Conservation (phyloP, 768 basidiomycete genomes). For the Floccularia luteovirens region DNA sequence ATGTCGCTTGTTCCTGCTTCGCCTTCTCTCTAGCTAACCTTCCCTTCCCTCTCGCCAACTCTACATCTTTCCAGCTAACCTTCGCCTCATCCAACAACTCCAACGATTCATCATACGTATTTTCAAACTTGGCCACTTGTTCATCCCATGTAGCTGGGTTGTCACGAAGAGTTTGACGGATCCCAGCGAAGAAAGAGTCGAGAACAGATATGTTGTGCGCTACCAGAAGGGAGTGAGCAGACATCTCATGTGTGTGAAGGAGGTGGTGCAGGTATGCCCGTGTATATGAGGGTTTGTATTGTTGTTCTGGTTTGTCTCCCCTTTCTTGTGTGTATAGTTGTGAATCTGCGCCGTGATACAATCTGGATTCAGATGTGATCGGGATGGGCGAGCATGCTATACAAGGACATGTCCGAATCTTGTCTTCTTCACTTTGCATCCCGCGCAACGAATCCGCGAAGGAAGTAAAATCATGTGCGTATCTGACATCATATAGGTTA, state of each 20-base stretch:
- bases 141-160: constrained; percentile 18
- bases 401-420: constrained; percentile 35
- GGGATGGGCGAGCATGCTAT: constrained; percentile 49
- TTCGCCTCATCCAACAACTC: constrained; percentile 44
- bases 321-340: constrained; percentile 7
- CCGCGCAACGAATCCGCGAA: constrained; percentile 36
- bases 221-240: constrained; percentile 65
- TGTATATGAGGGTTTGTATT: constrained; percentile 26
- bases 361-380: constrained; percentile 19
- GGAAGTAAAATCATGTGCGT: constrained; percentile 52
- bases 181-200: constrained; percentile 51
- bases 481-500: constrained; percentile 57
- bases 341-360: constrained; percentile 43
- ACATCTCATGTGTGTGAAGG: constrained; percentile 87
- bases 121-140: constrained; percentile 45
- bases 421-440: background rate
- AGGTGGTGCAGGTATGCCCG: constrained; percentile 80
- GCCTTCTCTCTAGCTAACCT: constrained; percentile 58
- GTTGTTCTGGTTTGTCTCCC: background rate
- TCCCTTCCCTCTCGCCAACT: constrained; percentile 69
- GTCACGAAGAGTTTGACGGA: constrained; percentile 32
- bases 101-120: constrained; percentile 40
- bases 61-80: constrained; percentile 55
- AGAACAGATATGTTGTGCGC: constrained; percentile 73
- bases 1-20: constrained; percentile 19